Evolutionary conservation across 2,329 filamentous ascomycete species (phyloP).

Genomic region (Penicillium nordicum): DNA sequence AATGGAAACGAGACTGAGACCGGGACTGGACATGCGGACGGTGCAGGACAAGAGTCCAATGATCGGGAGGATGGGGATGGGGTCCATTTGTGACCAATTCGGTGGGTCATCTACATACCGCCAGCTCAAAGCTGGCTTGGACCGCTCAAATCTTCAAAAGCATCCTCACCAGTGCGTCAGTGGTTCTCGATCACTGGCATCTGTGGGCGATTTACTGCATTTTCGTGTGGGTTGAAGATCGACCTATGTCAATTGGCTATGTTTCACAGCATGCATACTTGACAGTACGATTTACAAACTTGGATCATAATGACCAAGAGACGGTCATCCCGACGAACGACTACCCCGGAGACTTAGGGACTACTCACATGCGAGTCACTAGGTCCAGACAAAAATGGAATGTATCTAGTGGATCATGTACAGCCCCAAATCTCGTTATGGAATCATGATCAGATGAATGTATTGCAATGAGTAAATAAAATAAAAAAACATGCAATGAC

Average conservation of each 20-base stretch:
- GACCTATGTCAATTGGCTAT: not conserved
- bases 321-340: not conserved
- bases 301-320: not conserved
- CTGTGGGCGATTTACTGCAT: not conserved
- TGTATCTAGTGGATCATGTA: not conserved
- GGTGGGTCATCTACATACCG: not conserved
- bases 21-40: not conserved
- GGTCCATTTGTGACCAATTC: slow-evolving; percentile 29
- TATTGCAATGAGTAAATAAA: not conserved
- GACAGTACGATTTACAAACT: not conserved
- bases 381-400: not conserved
- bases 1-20: slow-evolving; percentile 20
- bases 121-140: not conserved
- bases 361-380: not conserved
- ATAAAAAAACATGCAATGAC: slow-evolving; percentile 6
- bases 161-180: not conserved
- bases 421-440: not conserved
- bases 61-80: slow-evolving; percentile 28
- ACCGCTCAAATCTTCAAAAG: not conserved
- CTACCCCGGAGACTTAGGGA: not conserved
- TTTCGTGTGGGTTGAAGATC: slow-evolving; percentile 1
- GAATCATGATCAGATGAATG: slow-evolving; percentile 2
- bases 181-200: not conserved
- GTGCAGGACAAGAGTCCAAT: slow-evolving; percentile 3
- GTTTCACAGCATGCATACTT: not conserved